phyloP scores from a whole-genome alignment of 306 rosid species.

The Aeschynomene evenia region DNA sequence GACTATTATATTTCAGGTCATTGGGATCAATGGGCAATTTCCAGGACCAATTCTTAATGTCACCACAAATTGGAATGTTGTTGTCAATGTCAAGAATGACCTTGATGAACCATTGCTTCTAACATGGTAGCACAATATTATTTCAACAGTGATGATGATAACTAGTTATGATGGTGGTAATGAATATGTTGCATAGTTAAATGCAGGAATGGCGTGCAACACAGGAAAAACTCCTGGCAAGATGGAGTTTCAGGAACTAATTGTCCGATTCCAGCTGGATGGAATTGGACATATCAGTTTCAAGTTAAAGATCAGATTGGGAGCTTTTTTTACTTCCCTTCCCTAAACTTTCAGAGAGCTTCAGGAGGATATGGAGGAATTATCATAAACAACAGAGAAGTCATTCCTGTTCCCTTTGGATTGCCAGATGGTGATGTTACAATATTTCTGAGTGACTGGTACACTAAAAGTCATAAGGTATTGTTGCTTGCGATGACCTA shows the following conservation, averaged over 20 bases:
- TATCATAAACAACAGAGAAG: conserved; percentile 69
- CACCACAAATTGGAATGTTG: conserved; percentile 95
- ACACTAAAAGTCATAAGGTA: conserved; percentile 79
- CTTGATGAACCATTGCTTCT: conserved; percentile 91
- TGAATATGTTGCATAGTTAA: conserved; percentile 41
- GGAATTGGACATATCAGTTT: conserved; percentile 94
- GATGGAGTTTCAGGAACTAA: conserved; percentile 94
- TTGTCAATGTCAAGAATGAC: conserved; percentile 77
- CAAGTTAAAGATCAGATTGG: conserved; percentile 99
- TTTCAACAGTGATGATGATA: conserved; percentile 8
- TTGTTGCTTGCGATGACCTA: background rate
- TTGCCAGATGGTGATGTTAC: conserved; percentile 89
- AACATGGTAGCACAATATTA: conserved; percentile 61
- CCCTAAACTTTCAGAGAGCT: conserved; percentile 82
- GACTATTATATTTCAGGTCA: conserved; percentile 63
- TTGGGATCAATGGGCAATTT: conserved; percentile 74
- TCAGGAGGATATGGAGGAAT: conserved; percentile 93
- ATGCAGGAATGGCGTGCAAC: conserved; percentile 86
- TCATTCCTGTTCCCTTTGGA: conserved; percentile 77
- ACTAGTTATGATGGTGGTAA: conserved; percentile 25
- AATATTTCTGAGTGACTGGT: conserved; percentile 85
- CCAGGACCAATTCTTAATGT: conserved; percentile 82
- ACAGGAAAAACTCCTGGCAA: conserved; percentile 91
- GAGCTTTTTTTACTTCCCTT: conserved; percentile 92
- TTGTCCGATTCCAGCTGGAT: conserved; percentile 97